Evolutionary conservation across 306 rosid species (phyloP).

Genomic region (Quercus parvula): DNA sequence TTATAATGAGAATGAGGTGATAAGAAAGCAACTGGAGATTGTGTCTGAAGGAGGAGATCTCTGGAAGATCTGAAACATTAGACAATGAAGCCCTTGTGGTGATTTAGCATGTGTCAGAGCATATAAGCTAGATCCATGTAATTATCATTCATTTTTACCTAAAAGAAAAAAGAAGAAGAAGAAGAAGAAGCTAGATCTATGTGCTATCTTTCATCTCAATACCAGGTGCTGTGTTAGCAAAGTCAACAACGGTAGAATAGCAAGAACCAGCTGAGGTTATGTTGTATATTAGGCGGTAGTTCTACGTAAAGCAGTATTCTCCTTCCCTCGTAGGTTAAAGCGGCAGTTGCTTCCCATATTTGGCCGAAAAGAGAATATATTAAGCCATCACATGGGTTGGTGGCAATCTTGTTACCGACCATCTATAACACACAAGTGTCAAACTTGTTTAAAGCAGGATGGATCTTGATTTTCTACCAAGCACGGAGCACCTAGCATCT

Average conservation of each 20-base stretch:
- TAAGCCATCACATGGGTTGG: neutral
- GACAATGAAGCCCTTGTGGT: neutral
- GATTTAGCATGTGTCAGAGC: neutral
- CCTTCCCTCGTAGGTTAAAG: neutral
- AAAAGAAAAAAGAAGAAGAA: no score
- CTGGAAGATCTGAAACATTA: neutral
- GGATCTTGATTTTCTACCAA: neutral
- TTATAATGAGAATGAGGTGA: neutral
- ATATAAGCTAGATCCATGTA: neutral
- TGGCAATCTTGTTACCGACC: neutral
- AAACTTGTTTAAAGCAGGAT: neutral
- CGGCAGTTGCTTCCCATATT: neutral
- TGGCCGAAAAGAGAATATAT: neutral
- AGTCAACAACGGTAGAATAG: neutral
- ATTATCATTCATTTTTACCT: no score
- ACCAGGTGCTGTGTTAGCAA: neutral
- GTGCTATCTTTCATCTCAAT: neutral
- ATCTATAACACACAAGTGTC: neutral
- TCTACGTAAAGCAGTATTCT: neutral
- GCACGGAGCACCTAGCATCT: neutral
- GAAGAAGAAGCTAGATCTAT: no score
- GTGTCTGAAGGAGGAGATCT: neutral
- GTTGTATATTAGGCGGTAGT: neutral
- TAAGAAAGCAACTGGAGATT: neutral
- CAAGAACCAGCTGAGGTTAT: neutral